Evolutionary conservation across 805 yeast genomes (phyloP).

Genomic region (Cyberlindnera mississippiensis): DNA sequence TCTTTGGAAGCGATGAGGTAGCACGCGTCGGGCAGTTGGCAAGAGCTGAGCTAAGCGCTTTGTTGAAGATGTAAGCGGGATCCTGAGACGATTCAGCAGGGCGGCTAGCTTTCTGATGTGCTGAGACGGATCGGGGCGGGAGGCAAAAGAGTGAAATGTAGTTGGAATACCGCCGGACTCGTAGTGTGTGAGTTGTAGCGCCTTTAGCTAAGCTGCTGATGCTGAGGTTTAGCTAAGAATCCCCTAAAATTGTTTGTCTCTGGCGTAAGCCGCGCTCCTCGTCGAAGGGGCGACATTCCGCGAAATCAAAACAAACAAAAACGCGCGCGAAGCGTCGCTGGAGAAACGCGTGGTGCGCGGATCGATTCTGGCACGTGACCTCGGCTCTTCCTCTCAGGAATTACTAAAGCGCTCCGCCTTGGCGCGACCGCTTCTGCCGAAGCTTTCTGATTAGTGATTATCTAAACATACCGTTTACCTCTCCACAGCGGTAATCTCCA

Average conservation of each 20-base stretch:
- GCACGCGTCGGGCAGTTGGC: background rate
- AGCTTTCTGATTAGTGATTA: background rate
- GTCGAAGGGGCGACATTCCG: slow-evolving; percentile 8
- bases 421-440: background rate
- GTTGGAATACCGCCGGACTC: background rate
- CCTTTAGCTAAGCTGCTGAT: no score
- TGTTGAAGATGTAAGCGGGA: no score
- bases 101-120: no score
- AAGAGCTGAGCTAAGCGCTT: background rate
- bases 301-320: slow-evolving; percentile 7
- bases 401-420: background rate
- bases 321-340: background rate
- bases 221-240: no score
- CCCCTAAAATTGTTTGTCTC: slow-evolving; percentile 1
- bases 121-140: no score
- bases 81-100: no score
- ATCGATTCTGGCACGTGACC: background rate
- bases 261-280: background rate
- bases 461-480: background rate
- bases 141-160: background rate
- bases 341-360: background rate
- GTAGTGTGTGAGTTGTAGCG: background rate
- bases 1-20: background rate
- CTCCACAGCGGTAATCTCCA: no score
- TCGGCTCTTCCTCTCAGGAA: background rate